Conservation (phyloP, 1,284 basidiomycete species). For the Pisolithus thermaeus region DNA sequence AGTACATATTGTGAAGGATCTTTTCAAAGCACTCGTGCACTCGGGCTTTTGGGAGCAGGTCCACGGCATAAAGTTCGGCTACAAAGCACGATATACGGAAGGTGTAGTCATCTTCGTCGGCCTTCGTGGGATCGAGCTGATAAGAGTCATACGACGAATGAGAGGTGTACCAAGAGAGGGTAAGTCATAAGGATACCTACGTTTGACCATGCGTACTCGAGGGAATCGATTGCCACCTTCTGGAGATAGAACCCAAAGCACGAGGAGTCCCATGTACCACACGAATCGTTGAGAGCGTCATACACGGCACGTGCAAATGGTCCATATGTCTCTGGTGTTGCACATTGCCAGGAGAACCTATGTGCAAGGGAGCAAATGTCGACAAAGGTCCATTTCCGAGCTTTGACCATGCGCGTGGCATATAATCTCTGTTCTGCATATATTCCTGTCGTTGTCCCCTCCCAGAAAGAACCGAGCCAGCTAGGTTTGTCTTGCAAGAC, state of each 20-base stretch:
- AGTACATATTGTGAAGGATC: slow-evolving; percentile 19
- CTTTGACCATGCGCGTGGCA: background rate
- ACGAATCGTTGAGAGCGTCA: slow-evolving; percentile 14
- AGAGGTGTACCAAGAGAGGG: background rate
- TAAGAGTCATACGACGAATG: slow-evolving; percentile 8
- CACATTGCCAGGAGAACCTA: slow-evolving; percentile 22
- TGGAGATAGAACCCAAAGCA: slow-evolving; percentile 27
- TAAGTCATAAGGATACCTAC: slow-evolving; percentile 19
- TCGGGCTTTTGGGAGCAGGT: slow-evolving; percentile 19
- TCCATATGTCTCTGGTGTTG: slow-evolving; percentile 15
- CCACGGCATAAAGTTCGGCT: slow-evolving; percentile 28
- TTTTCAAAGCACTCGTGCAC: slow-evolving; percentile 24
- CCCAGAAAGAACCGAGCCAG: background rate
- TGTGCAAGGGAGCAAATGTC: slow-evolving; percentile 20
- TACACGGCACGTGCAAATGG: slow-evolving; percentile 27
- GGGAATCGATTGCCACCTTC: slow-evolving; percentile 26
- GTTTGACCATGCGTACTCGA: slow-evolving; percentile 29
- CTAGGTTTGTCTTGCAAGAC: background rate
- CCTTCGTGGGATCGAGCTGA: slow-evolving; percentile 7
- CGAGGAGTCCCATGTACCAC: slow-evolving; percentile 18
- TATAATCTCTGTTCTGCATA: background rate
- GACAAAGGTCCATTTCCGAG: slow-evolving; percentile 4
- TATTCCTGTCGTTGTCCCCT: background rate
- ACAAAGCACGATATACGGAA: slow-evolving; percentile 26
- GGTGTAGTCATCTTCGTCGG: slow-evolving; percentile 21